Base-by-base conservation (phyloP, 2,329 filamentous ascomycete species). In the Talaromyces rugulosus region DNA sequence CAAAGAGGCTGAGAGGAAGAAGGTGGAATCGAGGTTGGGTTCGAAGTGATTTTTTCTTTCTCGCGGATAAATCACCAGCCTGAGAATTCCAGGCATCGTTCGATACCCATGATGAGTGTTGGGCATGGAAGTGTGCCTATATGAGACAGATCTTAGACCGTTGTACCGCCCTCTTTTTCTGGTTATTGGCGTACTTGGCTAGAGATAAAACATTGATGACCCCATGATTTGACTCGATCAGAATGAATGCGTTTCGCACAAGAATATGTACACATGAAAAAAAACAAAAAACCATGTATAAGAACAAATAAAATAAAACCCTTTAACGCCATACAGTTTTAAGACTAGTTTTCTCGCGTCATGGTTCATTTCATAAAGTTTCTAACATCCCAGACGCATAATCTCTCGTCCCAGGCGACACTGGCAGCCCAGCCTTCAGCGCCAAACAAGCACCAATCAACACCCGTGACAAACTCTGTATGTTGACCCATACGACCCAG, bases 401-500 rank as follows among this genome's bases (percentile, higher is more conserved):
- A 84, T 68, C 87, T 85, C 79, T 97, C 92, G 71, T 99, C 95
- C 95, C 95, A 99, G 0, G 92, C 93, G 1, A 90, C 91, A 65
- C 91, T 96, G 2, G 95, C 93, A 67, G 93, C 93, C 95, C 95
- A 99, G 5, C 95, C 95, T 66, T 96, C 93, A 28, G 87, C 89
- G 4, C 95, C 95, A 75, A 99, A 99, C 52, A 99, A 77, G 77
- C 95, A 99, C 95, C 96, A 99, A 75, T 99, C 95, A 0, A 98
- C 90, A 7, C 95, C 95, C 3, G 92, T 96, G 9, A 90, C 92
- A 70, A 99, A 99, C 78, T 99, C 95, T 0, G 94, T 97, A 75
- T 99, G 95, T 18, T 87, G 80, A 62, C 91, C 92, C 93, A 99
- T 97, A 44, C 92, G 78, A 3, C 92, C 93, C 68, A 96, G 79